Conservation (phyloP, 1,284 basidiomycete species). For the Tilletia caries region DNA sequence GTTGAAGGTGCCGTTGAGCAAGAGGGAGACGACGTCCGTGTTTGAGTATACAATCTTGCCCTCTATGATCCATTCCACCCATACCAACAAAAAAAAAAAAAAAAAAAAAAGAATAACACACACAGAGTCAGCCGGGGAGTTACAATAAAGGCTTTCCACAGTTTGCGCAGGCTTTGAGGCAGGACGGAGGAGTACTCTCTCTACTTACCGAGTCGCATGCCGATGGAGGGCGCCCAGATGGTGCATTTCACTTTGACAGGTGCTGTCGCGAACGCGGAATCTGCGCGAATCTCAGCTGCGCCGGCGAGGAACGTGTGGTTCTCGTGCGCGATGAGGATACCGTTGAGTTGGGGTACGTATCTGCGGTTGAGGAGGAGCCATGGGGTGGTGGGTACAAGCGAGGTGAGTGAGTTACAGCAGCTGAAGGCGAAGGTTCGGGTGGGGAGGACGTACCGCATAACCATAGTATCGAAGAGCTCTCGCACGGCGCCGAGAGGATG, state of each 20-base stretch:
- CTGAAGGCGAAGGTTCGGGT: not conserved
- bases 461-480: conserved; percentile 49
- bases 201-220: conserved; percentile 73
- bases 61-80: conserved; percentile 61
- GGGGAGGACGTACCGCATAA: conserved; percentile 38
- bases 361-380: conserved; percentile 57
- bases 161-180: no score
- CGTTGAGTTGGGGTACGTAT: conserved; percentile 80
- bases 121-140: no score
- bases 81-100: no score
- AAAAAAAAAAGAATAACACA: no score
- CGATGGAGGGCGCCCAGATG: conserved; percentile 83
- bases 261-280: conserved; percentile 81
- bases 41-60: conserved; percentile 85
- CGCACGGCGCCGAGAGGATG: conserved; percentile 36
- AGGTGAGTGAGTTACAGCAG: not conserved
- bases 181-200: conserved; percentile 18
- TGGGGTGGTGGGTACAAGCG: no score
- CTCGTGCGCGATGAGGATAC: conserved; percentile 83
- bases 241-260: conserved; percentile 75
- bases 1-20: conserved; percentile 92
- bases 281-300: conserved; percentile 70
- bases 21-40: conserved; percentile 87
- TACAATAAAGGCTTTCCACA: no score
- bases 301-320: conserved; percentile 69